Base-by-base conservation (phyloP, 495 filamentous ascomycete genomes). In the Apiosordaria backusii region DNA sequence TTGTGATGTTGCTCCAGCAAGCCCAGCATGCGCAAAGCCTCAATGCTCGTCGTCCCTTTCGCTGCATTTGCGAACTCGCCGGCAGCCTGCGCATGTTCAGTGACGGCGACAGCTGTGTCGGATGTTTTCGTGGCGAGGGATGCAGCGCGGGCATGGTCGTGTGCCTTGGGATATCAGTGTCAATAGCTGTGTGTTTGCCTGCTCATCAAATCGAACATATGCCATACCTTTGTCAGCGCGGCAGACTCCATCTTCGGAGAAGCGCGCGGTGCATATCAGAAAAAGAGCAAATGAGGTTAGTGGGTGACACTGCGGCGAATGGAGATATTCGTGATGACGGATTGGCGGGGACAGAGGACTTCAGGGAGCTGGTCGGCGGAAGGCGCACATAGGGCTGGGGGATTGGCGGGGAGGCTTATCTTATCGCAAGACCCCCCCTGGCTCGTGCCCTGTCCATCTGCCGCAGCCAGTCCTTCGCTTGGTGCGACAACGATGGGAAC, bases 1-100 rank as follows among this genome's bases (percentile, higher is more conserved):
- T 86, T 86, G 74, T 97, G 93, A 73, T 99, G 92, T 62, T 89
- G 82, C 72, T 97, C 93, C 57, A 99, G 88, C 0, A 98, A 81
- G 65, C 86, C 86, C 60, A 99, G 77, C 10, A 92, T 93, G 57
- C 95, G 87, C 64, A 95, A 76, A 9, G 93, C 95, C 82, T 98
- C 95, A 63, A 81, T 80, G 73, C 96, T 93, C 13, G 81, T 82
- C 10, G 91, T 95, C 26, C 81, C 82, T 68, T 87, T 86, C 16
- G 90, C 87, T 26, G 92, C 93, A 35, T 89, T 89, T 57, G 92
- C 87, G 77, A 97, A 98, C 71, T 97, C 91, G 60, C 88, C 90
- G 2, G 95, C 95, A 22, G 95, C 95, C 50, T 92, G 83, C 65
- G 93, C 88, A 80, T 98, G 93, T 73, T 96, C 90, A 69, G 89